A percentile compares a stretch with the other conserved stretches of the same genome.
Evolutionary conservation across 192 early-diverging fungal genomes (phyloP).

Genomic region (Backusella australiensis): DNA sequence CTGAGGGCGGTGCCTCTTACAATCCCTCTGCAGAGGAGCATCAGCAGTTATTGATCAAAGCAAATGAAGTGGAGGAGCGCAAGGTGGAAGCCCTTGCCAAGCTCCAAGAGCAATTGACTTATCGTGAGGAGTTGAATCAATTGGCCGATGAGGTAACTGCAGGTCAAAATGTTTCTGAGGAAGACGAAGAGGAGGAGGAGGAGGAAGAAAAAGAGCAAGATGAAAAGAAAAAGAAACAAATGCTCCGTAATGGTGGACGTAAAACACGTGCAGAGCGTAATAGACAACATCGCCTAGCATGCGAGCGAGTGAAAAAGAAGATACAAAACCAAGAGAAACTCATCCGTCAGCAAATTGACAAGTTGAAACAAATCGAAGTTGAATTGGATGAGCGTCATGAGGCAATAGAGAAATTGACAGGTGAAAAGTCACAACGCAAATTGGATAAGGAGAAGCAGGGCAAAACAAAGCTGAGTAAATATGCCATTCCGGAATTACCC

Average conservation of each 20-base stretch:
- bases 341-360: slow-evolving; percentile 49
- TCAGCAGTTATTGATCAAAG: slow-evolving; percentile 61
- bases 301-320: slow-evolving; percentile 35
- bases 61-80: slow-evolving; percentile 54
- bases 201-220: slow-evolving; percentile 8
- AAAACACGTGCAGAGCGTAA: slow-evolving; percentile 57
- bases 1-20: slow-evolving; percentile 89
- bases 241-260: slow-evolving; percentile 14
- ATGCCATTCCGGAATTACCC: slow-evolving; percentile 26
- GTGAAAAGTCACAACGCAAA: slow-evolving; percentile 31
- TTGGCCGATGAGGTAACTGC: slow-evolving; percentile 28
- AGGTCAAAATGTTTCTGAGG: slow-evolving; percentile 18
- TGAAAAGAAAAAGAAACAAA: slow-evolving; percentile 21
- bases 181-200: slow-evolving; percentile 19
- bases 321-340: slow-evolving; percentile 35
- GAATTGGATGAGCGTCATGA: slow-evolving; percentile 39
- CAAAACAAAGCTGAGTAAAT: slow-evolving; percentile 21
- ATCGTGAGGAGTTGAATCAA: slow-evolving; percentile 33
- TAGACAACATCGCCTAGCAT: slow-evolving; percentile 39
- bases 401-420: slow-evolving; percentile 32
- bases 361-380: slow-evolving; percentile 47
- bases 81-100: slow-evolving; percentile 37
- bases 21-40: slow-evolving; percentile 83
- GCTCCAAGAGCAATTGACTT: slow-evolving; percentile 44
- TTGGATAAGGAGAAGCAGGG: slow-evolving; percentile 40